A percentile compares a stretch with the other conserved stretches of the same genome.
phyloP scores from a whole-genome alignment of 2,329 filamentous ascomycete genomes.

The Xylaria polymorpha region DNA sequence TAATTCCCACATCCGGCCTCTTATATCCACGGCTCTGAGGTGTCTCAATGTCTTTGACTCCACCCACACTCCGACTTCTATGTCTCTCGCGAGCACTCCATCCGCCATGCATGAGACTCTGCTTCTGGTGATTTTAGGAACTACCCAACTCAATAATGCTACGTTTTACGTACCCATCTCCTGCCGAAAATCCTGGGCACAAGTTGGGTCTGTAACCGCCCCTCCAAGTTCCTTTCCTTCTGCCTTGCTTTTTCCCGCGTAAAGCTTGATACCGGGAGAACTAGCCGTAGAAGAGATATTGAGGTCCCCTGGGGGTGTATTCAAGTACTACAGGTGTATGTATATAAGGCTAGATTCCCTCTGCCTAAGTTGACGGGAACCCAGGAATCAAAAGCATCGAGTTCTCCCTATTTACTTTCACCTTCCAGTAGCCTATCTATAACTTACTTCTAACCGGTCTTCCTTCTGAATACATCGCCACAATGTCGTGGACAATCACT shows the following conservation, averaged over 20 bases:
- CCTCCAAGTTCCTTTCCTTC: conserved; percentile 7
- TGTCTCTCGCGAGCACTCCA: background rate
- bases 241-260: no score
- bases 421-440: no score
- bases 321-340: conserved; percentile 5
- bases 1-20: no score
- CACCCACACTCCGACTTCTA: conserved; percentile 3
- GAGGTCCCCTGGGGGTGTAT: conserved; percentile 1
- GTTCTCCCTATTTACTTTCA: no score
- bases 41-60: background rate
- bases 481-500: conserved; percentile 8
- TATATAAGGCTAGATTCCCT: conserved; percentile 8
- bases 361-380: conserved; percentile 4
- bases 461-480: background rate
- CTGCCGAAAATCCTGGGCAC: background rate
- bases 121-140: conserved; percentile 5
- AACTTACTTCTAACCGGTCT: conserved; percentile 3
- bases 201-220: background rate
- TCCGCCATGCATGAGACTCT: conserved; percentile 6
- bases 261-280: conserved; percentile 2
- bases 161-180: background rate
- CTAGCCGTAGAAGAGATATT: background rate
- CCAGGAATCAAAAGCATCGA: conserved; percentile 1
- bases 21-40: no score
- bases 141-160: background rate